These are phyloP conservation scores for Ophiocordyceps camponoti-rufipedis DNA, from an alignment of 2,329 filamentous ascomycete species.

Conservation along the genomic window DNA sequence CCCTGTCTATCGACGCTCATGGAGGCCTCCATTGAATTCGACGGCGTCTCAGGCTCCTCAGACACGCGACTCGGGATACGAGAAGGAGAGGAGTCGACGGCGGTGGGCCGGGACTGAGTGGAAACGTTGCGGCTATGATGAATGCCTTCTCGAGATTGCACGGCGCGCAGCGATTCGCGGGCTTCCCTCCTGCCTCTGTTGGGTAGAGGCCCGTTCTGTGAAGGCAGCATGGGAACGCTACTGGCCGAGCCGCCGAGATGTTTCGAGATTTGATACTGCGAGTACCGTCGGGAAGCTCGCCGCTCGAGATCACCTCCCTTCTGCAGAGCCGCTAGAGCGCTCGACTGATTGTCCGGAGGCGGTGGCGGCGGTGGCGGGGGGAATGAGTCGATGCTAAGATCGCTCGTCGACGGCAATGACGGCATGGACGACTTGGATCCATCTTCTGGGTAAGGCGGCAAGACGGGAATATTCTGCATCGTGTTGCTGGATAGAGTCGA, in stretches of 20 bases:
- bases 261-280: slow-evolving; percentile 91
- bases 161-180: slow-evolving; percentile 63
- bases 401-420: slow-evolving; percentile 17
- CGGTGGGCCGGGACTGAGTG: slow-evolving; percentile 20
- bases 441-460: slow-evolving; percentile 52
- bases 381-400: slow-evolving; percentile 45
- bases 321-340: slow-evolving; percentile 79
- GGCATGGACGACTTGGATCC: slow-evolving; percentile 27
- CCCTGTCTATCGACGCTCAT: slow-evolving; percentile 1
- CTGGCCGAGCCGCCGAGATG: slow-evolving; percentile 67
- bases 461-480: slow-evolving; percentile 58
- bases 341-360: slow-evolving; percentile 63
- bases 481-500: slow-evolving; percentile 56
- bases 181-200: slow-evolving; percentile 66
- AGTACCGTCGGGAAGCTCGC: slow-evolving; percentile 82
- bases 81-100: slow-evolving; percentile 41
- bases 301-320: slow-evolving; percentile 83
- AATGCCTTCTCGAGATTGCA: slow-evolving; percentile 34
- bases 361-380: slow-evolving; percentile 45
- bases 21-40: slow-evolving; percentile 1
- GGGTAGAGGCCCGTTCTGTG: slow-evolving; percentile 66
- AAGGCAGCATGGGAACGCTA: slow-evolving; percentile 71
- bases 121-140: slow-evolving; percentile 30
- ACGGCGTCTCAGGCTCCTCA: slow-evolving; percentile 29
- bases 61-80: slow-evolving; percentile 41